phyloP scores from a whole-genome alignment of 805 yeast species.

The Kodamaea jinghongensis region DNA sequence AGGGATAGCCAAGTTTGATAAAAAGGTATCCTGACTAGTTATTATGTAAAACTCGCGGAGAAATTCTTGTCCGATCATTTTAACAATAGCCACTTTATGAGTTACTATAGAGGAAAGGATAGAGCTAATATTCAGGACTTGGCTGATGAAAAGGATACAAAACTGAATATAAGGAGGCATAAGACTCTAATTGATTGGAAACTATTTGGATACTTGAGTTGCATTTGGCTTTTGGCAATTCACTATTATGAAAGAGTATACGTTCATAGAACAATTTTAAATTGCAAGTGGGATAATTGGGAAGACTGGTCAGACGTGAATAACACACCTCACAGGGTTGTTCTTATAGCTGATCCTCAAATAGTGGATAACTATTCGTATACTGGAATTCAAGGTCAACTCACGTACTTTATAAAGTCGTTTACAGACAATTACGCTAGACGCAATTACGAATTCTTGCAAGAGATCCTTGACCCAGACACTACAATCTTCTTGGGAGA shows the following conservation, averaged over 20 bases:
- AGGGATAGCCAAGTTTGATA: no score
- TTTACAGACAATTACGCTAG: conserved; percentile 77
- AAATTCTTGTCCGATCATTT: no score
- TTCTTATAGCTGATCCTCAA: conserved; percentile 89
- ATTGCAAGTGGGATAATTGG: conserved; percentile 62
- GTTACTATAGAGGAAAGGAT: conserved; percentile 21
- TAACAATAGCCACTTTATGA: conserved; percentile 11
- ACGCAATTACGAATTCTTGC: conserved; percentile 65
- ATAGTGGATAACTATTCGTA: conserved; percentile 86
- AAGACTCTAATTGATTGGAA: conserved; percentile 9
- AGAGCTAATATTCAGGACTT: conserved; percentile 2
- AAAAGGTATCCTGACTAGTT: no score
- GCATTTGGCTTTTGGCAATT: conserved; percentile 25
- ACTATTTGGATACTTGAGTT: conserved; percentile 10
- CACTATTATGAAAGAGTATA: conserved; percentile 33
- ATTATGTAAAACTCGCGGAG: no score
- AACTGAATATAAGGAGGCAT: background rate
- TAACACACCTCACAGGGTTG: conserved; percentile 46
- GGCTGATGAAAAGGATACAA: background rate
- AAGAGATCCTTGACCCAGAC: conserved; percentile 65
- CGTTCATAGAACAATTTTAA: conserved; percentile 21
- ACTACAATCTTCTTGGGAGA: conserved; percentile 83
- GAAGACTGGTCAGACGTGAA: conserved; percentile 48
- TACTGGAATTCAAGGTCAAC: conserved; percentile 57
- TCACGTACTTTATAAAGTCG: conserved; percentile 54